Percentiles rank a stretch among this genome's conserved stretches.
These are phyloP conservation scores for Cruciata laevipes DNA, from an alignment of 257 asterid genomes.

Conservation along the genomic window DNA sequence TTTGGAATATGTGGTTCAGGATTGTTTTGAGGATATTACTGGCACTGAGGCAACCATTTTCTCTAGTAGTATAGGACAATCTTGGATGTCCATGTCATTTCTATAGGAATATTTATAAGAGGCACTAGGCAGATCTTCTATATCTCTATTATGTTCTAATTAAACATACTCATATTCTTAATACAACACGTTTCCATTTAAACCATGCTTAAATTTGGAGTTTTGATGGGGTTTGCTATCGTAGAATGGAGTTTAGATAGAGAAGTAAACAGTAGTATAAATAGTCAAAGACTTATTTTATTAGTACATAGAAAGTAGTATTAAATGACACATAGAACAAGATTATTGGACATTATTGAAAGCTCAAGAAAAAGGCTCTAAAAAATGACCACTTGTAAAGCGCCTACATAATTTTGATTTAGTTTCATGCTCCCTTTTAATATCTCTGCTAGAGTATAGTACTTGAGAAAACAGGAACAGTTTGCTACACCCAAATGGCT, in stretches of 20 bases:
- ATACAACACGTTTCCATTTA: neutral
- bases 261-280: neutral
- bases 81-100: conserved; percentile 1
- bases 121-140: neutral
- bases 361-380: neutral
- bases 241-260: neutral
- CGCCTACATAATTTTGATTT: too few relatives aligned
- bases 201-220: neutral
- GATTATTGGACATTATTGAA: neutral
- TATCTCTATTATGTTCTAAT: neutral
- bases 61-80: conserved; percentile 5
- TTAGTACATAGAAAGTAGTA: neutral
- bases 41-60: neutral
- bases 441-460: neutral
- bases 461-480: neutral
- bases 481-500: conserved; percentile 60
- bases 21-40: neutral
- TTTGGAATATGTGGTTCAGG: conserved; percentile 15
- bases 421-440: neutral
- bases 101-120: neutral
- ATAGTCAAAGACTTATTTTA: neutral
- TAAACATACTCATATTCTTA: neutral
- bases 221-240: neutral
- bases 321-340: neutral
- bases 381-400: conserved; percentile 10